phyloP scores from a whole-genome alignment of 306 rosid genomes.

The Corylus heterophylla region DNA sequence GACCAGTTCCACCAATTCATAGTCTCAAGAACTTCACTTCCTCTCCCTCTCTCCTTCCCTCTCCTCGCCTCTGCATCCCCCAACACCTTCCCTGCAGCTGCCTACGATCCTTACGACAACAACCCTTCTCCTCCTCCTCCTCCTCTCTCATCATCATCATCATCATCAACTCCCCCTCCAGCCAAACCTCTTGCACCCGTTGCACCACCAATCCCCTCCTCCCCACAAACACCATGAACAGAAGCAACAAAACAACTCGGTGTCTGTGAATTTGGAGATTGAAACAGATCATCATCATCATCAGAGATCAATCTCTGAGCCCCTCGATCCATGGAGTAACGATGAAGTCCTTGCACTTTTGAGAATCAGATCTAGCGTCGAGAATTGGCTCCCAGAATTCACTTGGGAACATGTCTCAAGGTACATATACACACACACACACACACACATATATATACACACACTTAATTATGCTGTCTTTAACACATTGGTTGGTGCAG shows the following conservation, averaged over 20 bases:
- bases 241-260: slow-evolving; percentile 15
- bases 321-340: slow-evolving; percentile 56
- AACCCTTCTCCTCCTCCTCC: background rate
- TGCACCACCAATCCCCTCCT: slow-evolving; percentile 33
- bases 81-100: slow-evolving; percentile 17
- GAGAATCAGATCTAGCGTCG: slow-evolving; percentile 81
- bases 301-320: slow-evolving; percentile 18
- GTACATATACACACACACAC: slow-evolving; percentile 23
- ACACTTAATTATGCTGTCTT: background rate
- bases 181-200: slow-evolving; percentile 40
- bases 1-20: slow-evolving; percentile 92
- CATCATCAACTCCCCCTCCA: slow-evolving; percentile 29
- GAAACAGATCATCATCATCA: slow-evolving; percentile 10
- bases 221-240: slow-evolving; percentile 30
- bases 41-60: slow-evolving; percentile 63
- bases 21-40: slow-evolving; percentile 56
- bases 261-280: slow-evolving; percentile 36
- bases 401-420: slow-evolving; percentile 91
- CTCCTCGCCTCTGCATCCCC: slow-evolving; percentile 40
- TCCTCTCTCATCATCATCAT: too few relatives aligned
- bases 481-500: slow-evolving; percentile 51
- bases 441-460: too few relatives aligned
- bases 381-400: slow-evolving; percentile 71
- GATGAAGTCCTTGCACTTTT: slow-evolving; percentile 73
- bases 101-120: slow-evolving; percentile 35